Percentiles rank a stretch among this genome's conserved stretches.
Conservation (phyloP, 768 basidiomycete genomes). For the Podaxis rugospora region DNA sequence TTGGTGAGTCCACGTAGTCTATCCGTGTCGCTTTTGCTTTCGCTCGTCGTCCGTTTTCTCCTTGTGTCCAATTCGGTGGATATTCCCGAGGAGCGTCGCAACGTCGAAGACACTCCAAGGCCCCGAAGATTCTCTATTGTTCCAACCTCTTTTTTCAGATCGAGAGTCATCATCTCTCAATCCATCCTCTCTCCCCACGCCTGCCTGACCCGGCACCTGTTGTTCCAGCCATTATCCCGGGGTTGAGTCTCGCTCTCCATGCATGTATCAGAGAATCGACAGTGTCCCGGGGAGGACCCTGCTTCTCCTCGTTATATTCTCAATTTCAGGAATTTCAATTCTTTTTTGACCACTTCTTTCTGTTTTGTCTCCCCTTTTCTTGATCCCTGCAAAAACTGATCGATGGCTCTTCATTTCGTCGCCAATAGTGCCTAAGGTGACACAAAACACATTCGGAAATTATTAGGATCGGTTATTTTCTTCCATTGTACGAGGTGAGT, state of each 20-base stretch:
- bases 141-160: not conserved
- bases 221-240: not conserved
- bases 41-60: not conserved
- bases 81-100: not conserved
- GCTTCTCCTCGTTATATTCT: not conserved
- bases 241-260: not conserved
- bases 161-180: slow-evolving; percentile 1
- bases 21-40: not conserved
- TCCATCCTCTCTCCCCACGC: not conserved
- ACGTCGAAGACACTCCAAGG: not conserved
- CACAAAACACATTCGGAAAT: not conserved
- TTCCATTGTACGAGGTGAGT: slow-evolving; percentile 6
- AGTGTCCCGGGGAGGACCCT: not conserved
- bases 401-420: not conserved
- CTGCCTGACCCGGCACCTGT: not conserved
- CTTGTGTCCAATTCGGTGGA: not conserved
- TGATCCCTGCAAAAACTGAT: not conserved
- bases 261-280: not conserved
- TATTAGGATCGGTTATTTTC: not conserved
- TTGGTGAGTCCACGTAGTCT: slow-evolving; percentile 18
- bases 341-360: slow-evolving; percentile 4
- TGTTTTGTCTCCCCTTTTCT: not conserved
- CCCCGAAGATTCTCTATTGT: not conserved
- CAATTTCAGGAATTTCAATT: slow-evolving; percentile 3
- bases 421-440: not conserved